Percentiles rank a stretch among this genome's conserved stretches.
phyloP scores from a whole-genome alignment of 2,329 filamentous ascomycete species.

The Verticillium nonalfalfae region DNA sequence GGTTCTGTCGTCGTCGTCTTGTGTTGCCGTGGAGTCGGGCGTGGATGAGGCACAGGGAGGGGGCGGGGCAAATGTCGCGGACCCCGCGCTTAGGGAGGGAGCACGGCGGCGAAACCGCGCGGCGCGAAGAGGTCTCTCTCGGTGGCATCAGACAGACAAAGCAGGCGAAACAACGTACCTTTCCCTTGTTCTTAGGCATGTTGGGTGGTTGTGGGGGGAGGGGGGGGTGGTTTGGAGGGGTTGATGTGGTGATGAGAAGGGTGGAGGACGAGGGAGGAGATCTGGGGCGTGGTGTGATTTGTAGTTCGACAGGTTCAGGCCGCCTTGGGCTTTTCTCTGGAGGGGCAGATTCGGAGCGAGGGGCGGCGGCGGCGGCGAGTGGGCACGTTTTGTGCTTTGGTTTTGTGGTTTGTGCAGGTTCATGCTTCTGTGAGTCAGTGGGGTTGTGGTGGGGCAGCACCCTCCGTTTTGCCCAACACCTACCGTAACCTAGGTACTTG shows the following conservation, averaged over 20 bases:
- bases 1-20: neutral
- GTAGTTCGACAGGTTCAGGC: conserved; percentile 1
- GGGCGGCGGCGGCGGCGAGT: neutral
- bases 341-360: neutral
- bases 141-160: neutral
- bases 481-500: too few species aligned
- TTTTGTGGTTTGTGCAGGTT: neutral
- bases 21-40: too few species aligned
- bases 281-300: conserved; percentile 2
- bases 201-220: conserved; percentile 29
- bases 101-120: conserved; percentile 5
- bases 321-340: neutral
- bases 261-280: conserved; percentile 1
- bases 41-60: conserved; percentile 4
- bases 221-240: conserved; percentile 2
- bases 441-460: neutral
- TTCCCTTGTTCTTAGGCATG: conserved; percentile 99
- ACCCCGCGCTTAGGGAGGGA: conserved; percentile 1
- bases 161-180: conserved; percentile 50
- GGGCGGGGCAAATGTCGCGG: conserved; percentile 12
- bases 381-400: neutral
- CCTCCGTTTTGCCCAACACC: too few species aligned
- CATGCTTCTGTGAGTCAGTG: neutral
- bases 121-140: neutral
- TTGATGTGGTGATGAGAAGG: conserved; percentile 2